Conservation (phyloP, 1,284 basidiomycete genomes). For the Vanrija sp. region DNA sequence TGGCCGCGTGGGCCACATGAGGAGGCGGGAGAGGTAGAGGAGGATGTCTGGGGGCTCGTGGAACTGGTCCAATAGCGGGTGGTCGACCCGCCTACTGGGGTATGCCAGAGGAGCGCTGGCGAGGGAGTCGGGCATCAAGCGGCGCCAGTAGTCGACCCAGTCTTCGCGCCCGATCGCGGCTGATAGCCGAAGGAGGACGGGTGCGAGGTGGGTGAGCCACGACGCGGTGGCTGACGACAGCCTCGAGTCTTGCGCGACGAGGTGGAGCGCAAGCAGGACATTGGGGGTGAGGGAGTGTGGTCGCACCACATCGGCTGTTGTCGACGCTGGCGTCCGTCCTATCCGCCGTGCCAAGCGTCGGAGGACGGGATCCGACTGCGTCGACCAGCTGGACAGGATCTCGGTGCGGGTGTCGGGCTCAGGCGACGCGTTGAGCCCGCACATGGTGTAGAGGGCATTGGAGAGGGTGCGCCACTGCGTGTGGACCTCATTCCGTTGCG, state of each 20-base stretch:
- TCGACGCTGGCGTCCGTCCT: constrained; percentile 26
- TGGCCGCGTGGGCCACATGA: constrained; percentile 17
- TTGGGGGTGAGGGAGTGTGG: constrained; percentile 8
- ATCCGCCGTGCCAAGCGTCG: constrained; percentile 49
- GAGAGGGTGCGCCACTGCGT: constrained; percentile 8
- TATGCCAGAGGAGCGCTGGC: not conserved
- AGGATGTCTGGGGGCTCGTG: constrained; percentile 49
- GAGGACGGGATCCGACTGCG: constrained; percentile 50
- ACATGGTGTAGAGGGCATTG: constrained; percentile 43
- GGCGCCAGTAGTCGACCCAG: constrained; percentile 85
- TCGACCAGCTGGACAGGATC: constrained; percentile 1
- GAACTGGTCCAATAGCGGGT: constrained; percentile 28
- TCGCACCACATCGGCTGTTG: not conserved
- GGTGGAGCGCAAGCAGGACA: constrained; percentile 64
- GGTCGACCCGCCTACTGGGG: constrained; percentile 6
- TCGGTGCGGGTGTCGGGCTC: not conserved
- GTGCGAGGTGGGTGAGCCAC: constrained; percentile 60
- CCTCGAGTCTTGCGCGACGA: constrained; percentile 61
- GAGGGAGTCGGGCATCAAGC: constrained; percentile 60
- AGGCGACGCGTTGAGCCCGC: not conserved
- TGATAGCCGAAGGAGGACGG: constrained; percentile 65
- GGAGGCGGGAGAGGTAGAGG: constrained; percentile 35
- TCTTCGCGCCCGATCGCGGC: constrained; percentile 60
- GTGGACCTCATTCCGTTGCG: not conserved
- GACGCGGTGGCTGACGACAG: constrained; percentile 50